A percentile compares a stretch with the other conserved stretches of the same genome.
phyloP scores from a whole-genome alignment of 1,139 yeast genomes.

The Debaryomycetaceae sp. region DNA sequence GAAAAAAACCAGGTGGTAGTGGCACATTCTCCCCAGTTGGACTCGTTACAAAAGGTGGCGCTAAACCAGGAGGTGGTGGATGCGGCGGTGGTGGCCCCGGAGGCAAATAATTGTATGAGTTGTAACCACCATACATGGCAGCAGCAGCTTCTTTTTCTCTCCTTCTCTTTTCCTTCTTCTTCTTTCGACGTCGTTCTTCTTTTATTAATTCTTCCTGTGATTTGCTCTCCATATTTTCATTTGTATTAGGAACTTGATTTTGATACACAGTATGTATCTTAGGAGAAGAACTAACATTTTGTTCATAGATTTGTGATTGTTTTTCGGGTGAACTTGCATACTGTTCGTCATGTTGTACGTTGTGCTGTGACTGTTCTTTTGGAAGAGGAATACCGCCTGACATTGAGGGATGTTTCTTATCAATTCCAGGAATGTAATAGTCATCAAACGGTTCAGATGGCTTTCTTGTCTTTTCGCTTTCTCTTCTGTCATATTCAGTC shows the following conservation, averaged over 20 bases:
- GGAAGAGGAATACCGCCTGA: neutral
- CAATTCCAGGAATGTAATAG: constrained; percentile 16
- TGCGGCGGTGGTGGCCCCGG: constrained; percentile 9
- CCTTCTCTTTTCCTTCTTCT: constrained; percentile 11
- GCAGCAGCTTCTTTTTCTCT: constrained; percentile 21
- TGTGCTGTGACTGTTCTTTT: neutral
- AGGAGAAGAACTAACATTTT: neutral
- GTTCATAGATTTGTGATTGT: constrained; percentile 6
- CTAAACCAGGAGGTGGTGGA: constrained; percentile 2
- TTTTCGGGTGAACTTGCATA: neutral
- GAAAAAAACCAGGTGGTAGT: neutral
- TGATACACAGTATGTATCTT: constrained; percentile 1
- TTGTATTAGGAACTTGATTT: constrained; percentile 1
- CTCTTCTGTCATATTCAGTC: constrained; percentile 13
- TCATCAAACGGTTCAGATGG: constrained; percentile 29
- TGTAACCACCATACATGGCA: constrained; percentile 11
- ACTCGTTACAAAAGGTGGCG: neutral
- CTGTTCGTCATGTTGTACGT: neutral
- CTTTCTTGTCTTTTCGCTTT: constrained; percentile 3
- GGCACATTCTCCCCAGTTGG: neutral
- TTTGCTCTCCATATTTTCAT: constrained; percentile 11
- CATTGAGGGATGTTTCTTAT: neutral
- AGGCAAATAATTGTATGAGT: constrained; percentile 12
- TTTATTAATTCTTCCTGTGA: constrained; percentile 5
- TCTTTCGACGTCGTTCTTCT: constrained; percentile 9